Percentiles rank a stretch among this genome's conserved stretches.
These are phyloP conservation scores for Petunia hybrid DNA, from an alignment of 305 asterid genomes.

Conservation along the genomic window DNA sequence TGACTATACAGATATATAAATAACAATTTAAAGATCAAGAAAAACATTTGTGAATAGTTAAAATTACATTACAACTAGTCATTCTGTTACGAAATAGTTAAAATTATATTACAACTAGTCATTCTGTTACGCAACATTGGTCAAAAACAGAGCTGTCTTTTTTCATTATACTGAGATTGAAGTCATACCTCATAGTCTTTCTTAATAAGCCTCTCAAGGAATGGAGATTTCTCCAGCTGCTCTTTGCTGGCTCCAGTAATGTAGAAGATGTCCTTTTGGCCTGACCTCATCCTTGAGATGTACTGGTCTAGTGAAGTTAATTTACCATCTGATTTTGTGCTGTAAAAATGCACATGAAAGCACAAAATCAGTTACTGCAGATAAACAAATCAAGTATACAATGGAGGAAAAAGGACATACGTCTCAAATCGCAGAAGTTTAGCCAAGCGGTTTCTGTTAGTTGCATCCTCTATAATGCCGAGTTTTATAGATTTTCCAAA, in stretches of 20 bases:
- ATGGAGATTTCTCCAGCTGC: conserved; percentile 88
- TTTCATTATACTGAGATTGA: too few species aligned
- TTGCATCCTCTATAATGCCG: conserved; percentile 92
- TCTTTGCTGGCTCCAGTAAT: conserved; percentile 88
- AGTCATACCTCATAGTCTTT: conserved; percentile 74
- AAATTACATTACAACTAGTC: too few species aligned
- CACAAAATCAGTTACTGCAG: too few species aligned
- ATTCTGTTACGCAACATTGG: neutral
- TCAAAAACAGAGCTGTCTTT: too few species aligned
- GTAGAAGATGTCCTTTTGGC: conserved; percentile 88
- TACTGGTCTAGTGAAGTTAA: conserved; percentile 74
- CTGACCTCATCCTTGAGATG: conserved; percentile 85
- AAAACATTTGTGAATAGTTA: too few species aligned
- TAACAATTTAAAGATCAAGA: neutral
- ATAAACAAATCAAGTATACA: neutral
- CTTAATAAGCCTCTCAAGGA: conserved; percentile 84
- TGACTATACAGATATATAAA: neutral
- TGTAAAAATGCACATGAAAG: conserved; percentile 38
- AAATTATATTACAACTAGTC: too few species aligned
- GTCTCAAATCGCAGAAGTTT: conserved; percentile 93
- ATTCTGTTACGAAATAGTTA: neutral
- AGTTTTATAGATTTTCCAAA: conserved; percentile 97
- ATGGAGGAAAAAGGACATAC: conserved; percentile 43
- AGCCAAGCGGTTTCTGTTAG: conserved; percentile 89
- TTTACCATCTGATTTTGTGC: conserved; percentile 88